Evolutionary conservation across 169 alveolate genomes (phyloP).

Genomic region (Plasmodium inui): DNA sequence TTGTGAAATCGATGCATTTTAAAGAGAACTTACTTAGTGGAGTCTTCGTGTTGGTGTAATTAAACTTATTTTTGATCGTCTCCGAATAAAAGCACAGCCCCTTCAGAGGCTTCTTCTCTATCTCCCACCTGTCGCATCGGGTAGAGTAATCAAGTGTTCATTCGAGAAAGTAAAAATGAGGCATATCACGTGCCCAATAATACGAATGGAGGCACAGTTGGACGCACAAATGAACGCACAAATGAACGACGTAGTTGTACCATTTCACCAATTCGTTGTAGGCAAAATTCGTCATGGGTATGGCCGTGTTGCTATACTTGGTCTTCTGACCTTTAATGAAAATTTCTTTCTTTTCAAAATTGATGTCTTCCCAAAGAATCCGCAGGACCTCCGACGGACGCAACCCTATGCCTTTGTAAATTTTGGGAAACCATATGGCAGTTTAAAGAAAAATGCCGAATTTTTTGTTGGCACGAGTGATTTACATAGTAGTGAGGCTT

Average conservation of each 20-base stretch:
- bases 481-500: background rate
- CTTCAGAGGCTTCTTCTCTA: constrained; percentile 77
- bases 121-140: constrained; percentile 78
- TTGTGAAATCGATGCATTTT: background rate
- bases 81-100: constrained; percentile 81
- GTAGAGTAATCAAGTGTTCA: background rate
- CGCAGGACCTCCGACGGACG: constrained; percentile 82
- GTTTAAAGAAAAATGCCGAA: background rate
- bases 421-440: background rate
- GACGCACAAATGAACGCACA: background rate
- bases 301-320: constrained; percentile 76
- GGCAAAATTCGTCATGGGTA: constrained; percentile 82
- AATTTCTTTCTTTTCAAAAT: constrained; percentile 75
- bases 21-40: constrained; percentile 69
- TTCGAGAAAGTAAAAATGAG: background rate
- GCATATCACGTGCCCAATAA: background rate
- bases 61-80: constrained; percentile 51
- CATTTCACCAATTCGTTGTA: constrained; percentile 77
- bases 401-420: constrained; percentile 78
- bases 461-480: background rate
- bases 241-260: constrained; percentile 18
- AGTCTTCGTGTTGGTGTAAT: constrained; percentile 73
- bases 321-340: constrained; percentile 82
- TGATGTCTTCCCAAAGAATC: constrained; percentile 80
- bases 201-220: background rate